Evolutionary conservation across 495 filamentous ascomycete genomes (phyloP).

Genomic region (Talaromyces ruber): DNA sequence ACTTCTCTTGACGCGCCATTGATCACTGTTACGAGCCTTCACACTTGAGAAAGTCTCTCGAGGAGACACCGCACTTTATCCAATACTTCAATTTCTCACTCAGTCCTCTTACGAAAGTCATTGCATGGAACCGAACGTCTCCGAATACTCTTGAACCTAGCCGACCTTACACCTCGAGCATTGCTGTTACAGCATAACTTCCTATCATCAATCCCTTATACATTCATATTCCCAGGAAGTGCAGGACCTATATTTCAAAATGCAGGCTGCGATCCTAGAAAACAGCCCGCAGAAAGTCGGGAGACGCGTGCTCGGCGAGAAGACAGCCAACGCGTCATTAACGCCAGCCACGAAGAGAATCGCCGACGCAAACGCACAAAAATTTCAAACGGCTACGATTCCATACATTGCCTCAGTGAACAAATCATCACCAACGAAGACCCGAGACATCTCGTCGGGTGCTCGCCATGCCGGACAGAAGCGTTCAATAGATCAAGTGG

Average conservation of each 20-base stretch:
- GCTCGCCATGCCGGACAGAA: conserved; percentile 35
- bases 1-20: conserved; percentile 5
- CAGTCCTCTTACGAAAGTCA: neutral
- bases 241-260: conserved; percentile 1
- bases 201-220: neutral
- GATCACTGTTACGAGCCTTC: neutral
- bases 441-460: neutral
- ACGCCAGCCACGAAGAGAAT: conserved; percentile 24
- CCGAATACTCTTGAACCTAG: neutral
- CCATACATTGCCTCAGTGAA: neutral
- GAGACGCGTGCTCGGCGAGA: conserved; percentile 36
- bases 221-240: neutral
- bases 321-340: conserved; percentile 38
- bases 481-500: conserved; percentile 32
- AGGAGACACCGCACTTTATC: neutral
- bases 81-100: neutral
- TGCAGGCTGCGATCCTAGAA: conserved; percentile 20
- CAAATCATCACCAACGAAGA: neutral
- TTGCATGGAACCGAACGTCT: neutral
- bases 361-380: neutral
- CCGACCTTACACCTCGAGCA: neutral
- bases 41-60: neutral
- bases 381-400: neutral
- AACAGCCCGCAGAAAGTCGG: conserved; percentile 34
- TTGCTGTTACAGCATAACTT: neutral